These are phyloP conservation scores for Trichoderma pleuroti DNA, from an alignment of 2,329 filamentous ascomycete genomes.

Conservation along the genomic window DNA sequence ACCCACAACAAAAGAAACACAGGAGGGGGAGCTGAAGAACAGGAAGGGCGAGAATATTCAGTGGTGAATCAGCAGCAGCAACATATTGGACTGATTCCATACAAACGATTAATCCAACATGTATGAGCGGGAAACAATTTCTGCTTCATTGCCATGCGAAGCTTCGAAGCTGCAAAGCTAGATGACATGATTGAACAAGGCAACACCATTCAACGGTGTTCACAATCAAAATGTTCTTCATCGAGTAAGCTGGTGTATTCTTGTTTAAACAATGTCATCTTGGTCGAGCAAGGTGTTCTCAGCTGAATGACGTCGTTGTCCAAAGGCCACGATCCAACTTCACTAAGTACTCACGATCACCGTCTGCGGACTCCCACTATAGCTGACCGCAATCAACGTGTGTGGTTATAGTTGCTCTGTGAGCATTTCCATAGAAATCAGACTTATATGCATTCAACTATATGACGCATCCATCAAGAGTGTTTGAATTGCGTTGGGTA, in stretches of 20 bases:
- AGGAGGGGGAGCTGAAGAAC: conserved; percentile 34
- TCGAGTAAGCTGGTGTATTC: neutral
- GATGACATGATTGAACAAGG: neutral
- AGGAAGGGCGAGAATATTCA: conserved; percentile 37
- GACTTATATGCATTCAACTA: neutral
- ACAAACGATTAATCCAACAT: neutral
- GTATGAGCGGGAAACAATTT: neutral
- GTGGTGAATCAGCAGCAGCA: conserved; percentile 29
- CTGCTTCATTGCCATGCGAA: neutral
- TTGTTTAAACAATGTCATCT: neutral
- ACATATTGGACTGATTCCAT: neutral
- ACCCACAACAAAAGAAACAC: conserved; percentile 22
- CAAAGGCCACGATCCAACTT: neutral
- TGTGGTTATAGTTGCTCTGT: too few relatives aligned
- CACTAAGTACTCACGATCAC: neutral
- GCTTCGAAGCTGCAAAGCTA: neutral
- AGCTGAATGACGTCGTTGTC: neutral
- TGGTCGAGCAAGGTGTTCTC: neutral
- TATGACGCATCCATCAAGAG: neutral
- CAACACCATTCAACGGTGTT: neutral
- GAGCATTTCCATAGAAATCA: neutral
- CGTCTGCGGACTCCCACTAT: neutral
- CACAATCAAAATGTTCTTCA: neutral
- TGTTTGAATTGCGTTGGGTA: neutral
- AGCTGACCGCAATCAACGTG: neutral